Percentiles rank a stretch among this genome's conserved stretches.
These are phyloP conservation scores for Sphagnum tenellum DNA, from an alignment of 225 moss, liverwort and hornwort genomes.

Conservation along the genomic window DNA sequence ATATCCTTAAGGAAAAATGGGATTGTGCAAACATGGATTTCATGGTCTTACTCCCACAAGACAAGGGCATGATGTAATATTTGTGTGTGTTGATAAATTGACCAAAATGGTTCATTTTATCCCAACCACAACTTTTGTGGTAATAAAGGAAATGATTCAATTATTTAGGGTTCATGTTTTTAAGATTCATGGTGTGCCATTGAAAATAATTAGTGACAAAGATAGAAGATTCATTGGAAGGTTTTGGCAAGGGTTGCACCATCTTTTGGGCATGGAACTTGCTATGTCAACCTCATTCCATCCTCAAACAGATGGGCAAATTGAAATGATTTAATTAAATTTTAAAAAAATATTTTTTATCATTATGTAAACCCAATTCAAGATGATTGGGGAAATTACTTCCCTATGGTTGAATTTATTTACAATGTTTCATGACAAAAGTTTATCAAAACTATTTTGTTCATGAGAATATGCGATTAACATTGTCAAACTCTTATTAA, in stretches of 20 bases:
- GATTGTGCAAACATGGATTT: conserved; percentile 2
- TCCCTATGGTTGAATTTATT: background rate
- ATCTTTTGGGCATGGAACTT: background rate
- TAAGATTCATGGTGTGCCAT: background rate
- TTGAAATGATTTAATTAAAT: background rate
- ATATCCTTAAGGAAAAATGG: background rate
- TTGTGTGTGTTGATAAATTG: conserved; percentile 3
- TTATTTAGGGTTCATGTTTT: background rate
- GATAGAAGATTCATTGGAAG: conserved; percentile 1
- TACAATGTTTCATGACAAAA: background rate
- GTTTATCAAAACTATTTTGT: background rate
- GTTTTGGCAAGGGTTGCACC: conserved; percentile 4
- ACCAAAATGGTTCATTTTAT: conserved; percentile 4
- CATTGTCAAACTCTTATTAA: background rate
- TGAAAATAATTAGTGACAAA: background rate
- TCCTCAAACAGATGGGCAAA: background rate
- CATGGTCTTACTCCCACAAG: background rate
- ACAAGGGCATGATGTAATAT: background rate
- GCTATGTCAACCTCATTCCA: conserved; percentile 3
- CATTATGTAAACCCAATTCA: background rate
- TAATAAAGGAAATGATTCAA: background rate
- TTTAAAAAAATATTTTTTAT: background rate
- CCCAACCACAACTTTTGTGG: background rate
- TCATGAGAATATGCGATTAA: background rate
- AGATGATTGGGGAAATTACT: background rate